Percentiles rank a stretch among this genome's conserved stretches.
Evolutionary conservation across 768 basidiomycete species (phyloP).

Genomic region (Nidularia pulvinata): DNA sequence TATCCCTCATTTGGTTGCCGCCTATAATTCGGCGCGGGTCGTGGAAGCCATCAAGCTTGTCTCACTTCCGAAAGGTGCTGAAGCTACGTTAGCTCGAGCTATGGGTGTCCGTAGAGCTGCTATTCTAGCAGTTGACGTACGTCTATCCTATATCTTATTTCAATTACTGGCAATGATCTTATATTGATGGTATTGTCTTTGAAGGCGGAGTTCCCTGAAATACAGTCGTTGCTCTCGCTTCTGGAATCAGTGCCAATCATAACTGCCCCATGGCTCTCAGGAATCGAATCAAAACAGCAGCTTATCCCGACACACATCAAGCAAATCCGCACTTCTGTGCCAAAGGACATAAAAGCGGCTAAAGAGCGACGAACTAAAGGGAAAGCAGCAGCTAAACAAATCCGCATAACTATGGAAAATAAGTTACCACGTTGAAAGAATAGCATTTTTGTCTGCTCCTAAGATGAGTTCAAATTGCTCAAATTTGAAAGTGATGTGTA

Average conservation of each 20-base stretch:
- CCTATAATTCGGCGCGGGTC: slow-evolving; percentile 57
- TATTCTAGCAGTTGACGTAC: slow-evolving; percentile 67
- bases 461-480: too few relatives aligned
- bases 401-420: slow-evolving; percentile 9
- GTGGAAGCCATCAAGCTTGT: slow-evolving; percentile 50
- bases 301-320: slow-evolving; percentile 80
- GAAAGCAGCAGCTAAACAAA: slow-evolving; percentile 45
- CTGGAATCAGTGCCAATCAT: slow-evolving; percentile 53
- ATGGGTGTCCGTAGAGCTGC: slow-evolving; percentile 71
- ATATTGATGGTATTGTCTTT: slow-evolving; percentile 10
- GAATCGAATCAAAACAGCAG: slow-evolving; percentile 15
- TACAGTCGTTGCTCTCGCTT: slow-evolving; percentile 29
- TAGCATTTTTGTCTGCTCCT: too few relatives aligned
- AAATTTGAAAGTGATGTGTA: too few relatives aligned
- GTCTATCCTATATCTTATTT: slow-evolving; percentile 13
- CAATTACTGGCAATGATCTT: slow-evolving; percentile 1
- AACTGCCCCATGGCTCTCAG: slow-evolving; percentile 64
- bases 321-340: slow-evolving; percentile 75
- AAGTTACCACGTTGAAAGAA: neutral
- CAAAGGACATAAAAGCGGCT: slow-evolving; percentile 75
- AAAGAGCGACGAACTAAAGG: slow-evolving; percentile 56
- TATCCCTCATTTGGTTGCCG: slow-evolving; percentile 74
- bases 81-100: slow-evolving; percentile 53
- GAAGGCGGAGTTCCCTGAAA: slow-evolving; percentile 39
- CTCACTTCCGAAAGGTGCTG: slow-evolving; percentile 68